A percentile compares a stretch with the other conserved stretches of the same genome.
These are phyloP conservation scores for Cymbopogon flexuosus DNA, from an alignment of 202 grass and related monocot species.

Conservation along the genomic window DNA sequence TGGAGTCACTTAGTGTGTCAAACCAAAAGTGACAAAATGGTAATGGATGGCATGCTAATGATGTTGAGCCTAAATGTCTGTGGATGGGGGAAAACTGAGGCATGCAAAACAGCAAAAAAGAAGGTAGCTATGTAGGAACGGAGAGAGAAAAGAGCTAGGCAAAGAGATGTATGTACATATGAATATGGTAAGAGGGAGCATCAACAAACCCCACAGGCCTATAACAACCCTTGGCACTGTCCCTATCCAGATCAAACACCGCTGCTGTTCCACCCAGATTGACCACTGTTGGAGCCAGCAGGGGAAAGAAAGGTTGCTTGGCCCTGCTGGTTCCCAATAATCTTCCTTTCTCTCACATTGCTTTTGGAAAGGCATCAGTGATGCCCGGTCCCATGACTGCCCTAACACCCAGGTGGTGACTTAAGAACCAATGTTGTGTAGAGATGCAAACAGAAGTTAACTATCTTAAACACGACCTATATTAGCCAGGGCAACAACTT, in stretches of 20 bases:
- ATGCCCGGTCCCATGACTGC: neutral
- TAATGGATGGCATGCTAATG: neutral
- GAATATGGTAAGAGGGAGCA: neutral
- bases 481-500: neutral
- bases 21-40: neutral
- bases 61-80: neutral
- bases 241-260: neutral
- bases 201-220: neutral
- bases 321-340: neutral
- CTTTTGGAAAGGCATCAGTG: neutral
- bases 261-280: neutral
- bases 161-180: no score
- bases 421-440: conserved; percentile 3
- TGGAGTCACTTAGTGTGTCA: neutral
- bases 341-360: neutral
- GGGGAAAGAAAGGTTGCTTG: neutral
- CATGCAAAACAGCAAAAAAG: no score
- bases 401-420: neutral
- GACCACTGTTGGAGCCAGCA: neutral
- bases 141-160: no score
- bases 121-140: no score
- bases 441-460: neutral
- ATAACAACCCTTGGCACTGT: neutral
- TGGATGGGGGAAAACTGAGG: no score
- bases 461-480: neutral